These are phyloP conservation scores for Arthrocladium fulminans DNA, from an alignment of 2,329 filamentous ascomycete genomes.

Conservation along the genomic window DNA sequence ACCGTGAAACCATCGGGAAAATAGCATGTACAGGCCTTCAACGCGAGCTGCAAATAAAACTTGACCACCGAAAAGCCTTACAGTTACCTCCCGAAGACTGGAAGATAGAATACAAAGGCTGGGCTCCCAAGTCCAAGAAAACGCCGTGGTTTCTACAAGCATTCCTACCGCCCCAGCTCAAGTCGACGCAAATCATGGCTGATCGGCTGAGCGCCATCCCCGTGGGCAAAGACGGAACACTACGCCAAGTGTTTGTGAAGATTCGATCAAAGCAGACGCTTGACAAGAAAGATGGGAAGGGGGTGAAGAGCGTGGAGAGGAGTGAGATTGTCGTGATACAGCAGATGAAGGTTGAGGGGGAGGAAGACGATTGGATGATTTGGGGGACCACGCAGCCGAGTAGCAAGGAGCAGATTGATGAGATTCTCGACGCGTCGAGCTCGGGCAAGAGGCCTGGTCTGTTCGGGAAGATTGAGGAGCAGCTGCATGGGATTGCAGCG, in stretches of 20 bases:
- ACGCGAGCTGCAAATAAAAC: slow-evolving; percentile 28
- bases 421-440: slow-evolving; percentile 10
- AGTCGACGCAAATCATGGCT: slow-evolving; percentile 31
- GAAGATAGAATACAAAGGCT: slow-evolving; percentile 13
- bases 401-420: slow-evolving; percentile 14
- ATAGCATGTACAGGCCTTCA: slow-evolving; percentile 34
- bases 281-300: slow-evolving; percentile 15
- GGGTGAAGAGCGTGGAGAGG: not conserved
- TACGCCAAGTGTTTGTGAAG: slow-evolving; percentile 33
- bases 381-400: slow-evolving; percentile 34
- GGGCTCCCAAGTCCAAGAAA: slow-evolving; percentile 11
- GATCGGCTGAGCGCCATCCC: slow-evolving; percentile 36
- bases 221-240: slow-evolving; percentile 30
- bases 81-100: slow-evolving; percentile 8
- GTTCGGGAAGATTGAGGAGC: not conserved
- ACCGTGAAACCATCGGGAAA: slow-evolving; percentile 28
- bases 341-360: slow-evolving; percentile 34
- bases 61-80: slow-evolving; percentile 25
- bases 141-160: slow-evolving; percentile 32
- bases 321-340: slow-evolving; percentile 46
- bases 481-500: not conserved
- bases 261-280: slow-evolving; percentile 33
- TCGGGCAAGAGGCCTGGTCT: not conserved
- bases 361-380: slow-evolving; percentile 39
- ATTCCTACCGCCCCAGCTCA: slow-evolving; percentile 23